Evolutionary conservation across 176 grass and related monocot genomes (phyloP), one percentile per base, ranked within the genome.

Genomic region (Zoysia pacifica): DNA sequence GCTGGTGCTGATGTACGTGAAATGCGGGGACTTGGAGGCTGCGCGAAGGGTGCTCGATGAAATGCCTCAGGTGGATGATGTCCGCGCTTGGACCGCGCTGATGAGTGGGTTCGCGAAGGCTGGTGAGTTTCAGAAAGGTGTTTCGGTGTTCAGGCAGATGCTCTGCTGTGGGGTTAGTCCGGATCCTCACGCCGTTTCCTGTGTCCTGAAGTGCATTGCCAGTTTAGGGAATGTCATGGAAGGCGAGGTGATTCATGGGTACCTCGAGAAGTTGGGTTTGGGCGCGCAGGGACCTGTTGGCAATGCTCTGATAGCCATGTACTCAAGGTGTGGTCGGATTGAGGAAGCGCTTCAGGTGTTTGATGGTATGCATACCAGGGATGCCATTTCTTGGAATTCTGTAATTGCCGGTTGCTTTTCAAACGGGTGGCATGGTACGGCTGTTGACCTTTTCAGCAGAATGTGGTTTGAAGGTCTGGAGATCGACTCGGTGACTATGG

Each of bases 311-410:
- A 78, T 97, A 47, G 73, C 85, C 2, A 9, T 97, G 14, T 97
- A 94, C 74, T 90, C 82, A 1, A 94, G 85, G 83, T 82, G 84
- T 47, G 73, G 76, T 2, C 37, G 54, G 69, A 85, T 90, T 36
- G 87, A 90, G 43, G 75, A 75, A 52, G 91, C 89, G 2, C 38
- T 92, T 35, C 40, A 35, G 43, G 45, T 94, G 16, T 97, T 97
- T 14, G 81, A 89, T 38, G 81, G 71, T 58, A 97, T 89, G 94
- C 74, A 88, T 20, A 19, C 80, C 13, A 77, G 53, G 61, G 89
- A 97, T 89, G 64, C 84, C 45, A 90, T 97, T 48, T 94, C 91
- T 75, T 97, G 85, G 89, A 97, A 97, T 59, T 90, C 94, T 50
- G 65, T 89, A 19, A 94, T 97, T 68, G 83, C 82, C 66, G 89